Conservation (phyloP, 768 basidiomycete species). For the Megacollybia marginata region DNA sequence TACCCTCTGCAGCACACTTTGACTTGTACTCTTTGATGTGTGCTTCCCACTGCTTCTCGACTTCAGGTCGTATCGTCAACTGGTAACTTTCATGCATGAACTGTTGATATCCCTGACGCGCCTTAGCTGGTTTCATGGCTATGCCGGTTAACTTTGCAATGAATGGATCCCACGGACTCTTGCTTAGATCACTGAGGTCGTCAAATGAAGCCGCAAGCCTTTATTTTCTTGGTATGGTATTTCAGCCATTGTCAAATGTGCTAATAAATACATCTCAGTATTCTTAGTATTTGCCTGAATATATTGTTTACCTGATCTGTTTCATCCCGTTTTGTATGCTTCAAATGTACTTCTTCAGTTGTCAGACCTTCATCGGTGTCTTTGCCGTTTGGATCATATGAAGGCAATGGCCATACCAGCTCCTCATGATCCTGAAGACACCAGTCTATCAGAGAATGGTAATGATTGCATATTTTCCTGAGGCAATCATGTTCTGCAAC, state of each 20-base stretch:
- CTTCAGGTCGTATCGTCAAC: neutral
- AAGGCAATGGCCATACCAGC: neutral
- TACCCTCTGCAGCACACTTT: neutral
- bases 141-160: neutral
- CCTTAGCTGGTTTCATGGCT: neutral
- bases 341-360: neutral
- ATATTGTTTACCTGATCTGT: neutral
- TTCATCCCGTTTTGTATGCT: neutral
- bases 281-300: neutral
- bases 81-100: neutral
- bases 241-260: neutral
- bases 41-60: neutral
- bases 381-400: neutral
- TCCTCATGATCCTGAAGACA: neutral
- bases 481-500: neutral
- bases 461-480: neutral
- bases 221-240: neutral
- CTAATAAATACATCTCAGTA: neutral
- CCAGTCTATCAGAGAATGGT: neutral
- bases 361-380: neutral
- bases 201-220: neutral
- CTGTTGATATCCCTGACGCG: neutral
- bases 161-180: too few relatives aligned
- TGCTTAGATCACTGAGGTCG: too few relatives aligned
- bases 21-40: neutral